Percentiles rank a stretch among this genome's conserved stretches.
Evolutionary conservation across 1,139 yeast species (phyloP).

Genomic region (Yamadazyma siamensis): DNA sequence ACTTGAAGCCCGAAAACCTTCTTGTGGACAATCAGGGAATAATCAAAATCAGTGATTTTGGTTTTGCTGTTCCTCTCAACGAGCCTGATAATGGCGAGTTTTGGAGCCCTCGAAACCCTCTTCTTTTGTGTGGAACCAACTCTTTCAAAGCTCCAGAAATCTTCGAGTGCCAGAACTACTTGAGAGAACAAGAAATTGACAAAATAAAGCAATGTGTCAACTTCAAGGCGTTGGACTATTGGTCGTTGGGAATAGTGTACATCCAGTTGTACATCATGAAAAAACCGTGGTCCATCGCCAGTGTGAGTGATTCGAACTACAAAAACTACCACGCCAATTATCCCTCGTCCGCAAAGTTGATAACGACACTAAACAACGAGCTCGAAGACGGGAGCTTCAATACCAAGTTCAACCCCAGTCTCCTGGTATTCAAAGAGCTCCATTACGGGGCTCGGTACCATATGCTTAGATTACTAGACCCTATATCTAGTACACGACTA

Average conservation of each 20-base stretch:
- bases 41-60: constrained; percentile 50
- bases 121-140: constrained; percentile 45
- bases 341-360: constrained; percentile 18
- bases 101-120: constrained; percentile 19
- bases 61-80: constrained; percentile 41
- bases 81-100: constrained; percentile 12
- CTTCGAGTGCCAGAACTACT: constrained; percentile 24
- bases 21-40: constrained; percentile 44
- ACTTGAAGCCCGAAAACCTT: constrained; percentile 55
- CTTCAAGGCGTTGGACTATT: constrained; percentile 39
- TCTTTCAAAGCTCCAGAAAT: constrained; percentile 58
- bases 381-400: constrained; percentile 20
- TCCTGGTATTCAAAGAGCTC: constrained; percentile 31
- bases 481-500: constrained; percentile 23
- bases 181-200: constrained; percentile 8
- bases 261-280: constrained; percentile 42
- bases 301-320: constrained; percentile 21
- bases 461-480: constrained; percentile 34
- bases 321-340: constrained; percentile 19
- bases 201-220: constrained; percentile 13
- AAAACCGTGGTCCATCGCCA: constrained; percentile 49
- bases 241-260: constrained; percentile 53
- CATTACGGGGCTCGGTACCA: constrained; percentile 38
- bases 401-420: constrained; percentile 26
- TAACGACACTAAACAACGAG: constrained; percentile 18